Evolutionary conservation across 2,329 filamentous ascomycete species (phyloP).

Genomic region (Metarhizium sp.): DNA sequence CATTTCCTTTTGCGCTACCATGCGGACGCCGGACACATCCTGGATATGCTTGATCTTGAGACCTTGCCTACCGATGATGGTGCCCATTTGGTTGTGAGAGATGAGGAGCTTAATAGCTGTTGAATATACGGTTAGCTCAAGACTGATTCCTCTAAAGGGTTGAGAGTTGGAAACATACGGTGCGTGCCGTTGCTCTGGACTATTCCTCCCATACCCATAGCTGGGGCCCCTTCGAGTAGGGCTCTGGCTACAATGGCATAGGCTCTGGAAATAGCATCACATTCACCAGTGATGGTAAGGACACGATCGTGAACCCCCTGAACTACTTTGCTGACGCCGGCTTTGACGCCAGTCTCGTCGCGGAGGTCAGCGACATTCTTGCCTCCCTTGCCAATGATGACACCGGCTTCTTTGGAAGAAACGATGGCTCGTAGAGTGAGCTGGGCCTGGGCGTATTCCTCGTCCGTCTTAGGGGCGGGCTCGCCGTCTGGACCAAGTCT

Average conservation of each 20-base stretch:
- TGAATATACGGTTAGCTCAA: not conserved
- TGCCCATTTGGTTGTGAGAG: constrained; percentile 99
- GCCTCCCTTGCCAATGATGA: constrained; percentile 97
- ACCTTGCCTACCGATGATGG: constrained; percentile 92
- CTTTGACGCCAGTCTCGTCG: constrained; percentile 96
- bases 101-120: constrained; percentile 94
- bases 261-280: constrained; percentile 81
- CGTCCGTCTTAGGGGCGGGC: constrained; percentile 79
- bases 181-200: constrained; percentile 84
- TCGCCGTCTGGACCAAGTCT: constrained; percentile 66
- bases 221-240: constrained; percentile 83
- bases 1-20: constrained; percentile 99
- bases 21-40: constrained; percentile 90
- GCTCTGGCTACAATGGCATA: constrained; percentile 90
- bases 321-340: constrained; percentile 97
- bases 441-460: constrained; percentile 89
- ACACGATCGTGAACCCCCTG: constrained; percentile 96
- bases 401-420: constrained; percentile 95
- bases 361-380: constrained; percentile 97
- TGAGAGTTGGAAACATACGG: constrained; percentile 45
- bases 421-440: constrained; percentile 95
- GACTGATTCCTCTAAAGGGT: no score
- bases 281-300: constrained; percentile 83
- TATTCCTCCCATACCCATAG: constrained; percentile 92
- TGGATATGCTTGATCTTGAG: constrained; percentile 99